phyloP scores from a whole-genome alignment of 2,329 filamentous ascomycete genomes.

The Aspergillus vadensis region DNA sequence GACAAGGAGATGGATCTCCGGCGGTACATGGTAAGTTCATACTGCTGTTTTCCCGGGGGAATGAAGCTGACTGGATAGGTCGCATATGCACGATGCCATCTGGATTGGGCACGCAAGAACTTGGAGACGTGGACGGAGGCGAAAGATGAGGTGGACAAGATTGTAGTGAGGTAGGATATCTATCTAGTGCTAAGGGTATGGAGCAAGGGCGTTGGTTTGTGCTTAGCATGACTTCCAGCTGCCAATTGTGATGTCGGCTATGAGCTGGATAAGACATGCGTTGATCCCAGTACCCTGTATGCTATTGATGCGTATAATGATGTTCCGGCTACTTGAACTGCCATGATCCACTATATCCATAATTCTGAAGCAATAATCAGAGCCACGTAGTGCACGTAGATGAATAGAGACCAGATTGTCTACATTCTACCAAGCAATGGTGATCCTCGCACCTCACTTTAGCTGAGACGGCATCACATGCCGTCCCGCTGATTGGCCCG shows the following conservation, averaged over 20 bases:
- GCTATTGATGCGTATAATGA: neutral
- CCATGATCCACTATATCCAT: too few relatives aligned
- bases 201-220: constrained; percentile 8
- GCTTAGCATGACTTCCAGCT: neutral
- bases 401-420: too few relatives aligned
- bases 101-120: constrained; percentile 91
- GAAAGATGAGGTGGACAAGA: constrained; percentile 82
- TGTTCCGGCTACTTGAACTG: neutral
- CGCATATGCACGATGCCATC: constrained; percentile 86
- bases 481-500: too few relatives aligned
- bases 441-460: too few relatives aligned
- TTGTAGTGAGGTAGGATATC: constrained; percentile 52
- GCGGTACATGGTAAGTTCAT: constrained; percentile 82
- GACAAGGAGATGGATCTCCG: constrained; percentile 95
- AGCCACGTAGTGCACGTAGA: too few relatives aligned
- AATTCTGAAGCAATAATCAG: too few relatives aligned
- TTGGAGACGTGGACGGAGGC: constrained; percentile 93
- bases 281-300: neutral
- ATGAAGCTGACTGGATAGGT: constrained; percentile 57
- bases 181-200: neutral
- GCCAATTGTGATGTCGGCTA: neutral
- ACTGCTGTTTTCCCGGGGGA: neutral
- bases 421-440: too few relatives aligned
- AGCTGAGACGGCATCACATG: too few relatives aligned
- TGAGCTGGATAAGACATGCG: neutral